Evolutionary conservation across 2,329 filamentous ascomycete species (phyloP).

Genomic region (Bertia moriformis): DNA sequence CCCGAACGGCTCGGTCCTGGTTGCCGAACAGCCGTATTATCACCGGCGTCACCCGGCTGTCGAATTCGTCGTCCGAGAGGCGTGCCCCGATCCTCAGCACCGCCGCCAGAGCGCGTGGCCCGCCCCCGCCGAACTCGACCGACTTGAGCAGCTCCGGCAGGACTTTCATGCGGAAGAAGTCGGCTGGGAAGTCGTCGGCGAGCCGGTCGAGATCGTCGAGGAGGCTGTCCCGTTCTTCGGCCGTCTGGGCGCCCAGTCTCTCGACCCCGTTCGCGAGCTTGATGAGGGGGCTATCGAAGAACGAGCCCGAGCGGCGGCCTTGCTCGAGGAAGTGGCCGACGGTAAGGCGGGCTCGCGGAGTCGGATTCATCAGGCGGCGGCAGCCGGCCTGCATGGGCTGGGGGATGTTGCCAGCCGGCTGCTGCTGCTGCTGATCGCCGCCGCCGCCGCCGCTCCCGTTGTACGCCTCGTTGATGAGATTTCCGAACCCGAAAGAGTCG

Average conservation of each 20-base stretch:
- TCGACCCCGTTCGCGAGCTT: slow-evolving; percentile 87
- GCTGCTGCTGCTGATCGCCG: slow-evolving; percentile 66
- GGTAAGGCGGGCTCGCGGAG: slow-evolving; percentile 76
- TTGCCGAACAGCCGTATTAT: slow-evolving; percentile 77
- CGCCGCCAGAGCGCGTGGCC: slow-evolving; percentile 74
- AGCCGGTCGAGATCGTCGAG: slow-evolving; percentile 75
- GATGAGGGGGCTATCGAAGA: slow-evolving; percentile 87
- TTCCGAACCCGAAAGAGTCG: slow-evolving; percentile 77
- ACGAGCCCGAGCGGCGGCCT: slow-evolving; percentile 65
- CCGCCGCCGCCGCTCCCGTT: slow-evolving; percentile 71
- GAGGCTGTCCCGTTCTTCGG: slow-evolving; percentile 72
- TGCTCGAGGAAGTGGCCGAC: slow-evolving; percentile 84
- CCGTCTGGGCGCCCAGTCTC: slow-evolving; percentile 75
- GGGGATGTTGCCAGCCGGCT: slow-evolving; percentile 76
- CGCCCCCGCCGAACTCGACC: slow-evolving; percentile 90
- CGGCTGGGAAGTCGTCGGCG: slow-evolving; percentile 87
- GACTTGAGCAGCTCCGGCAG: slow-evolving; percentile 92
- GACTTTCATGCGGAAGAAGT: slow-evolving; percentile 96
- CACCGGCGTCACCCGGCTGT: slow-evolving; percentile 68
- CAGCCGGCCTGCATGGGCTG: slow-evolving; percentile 82
- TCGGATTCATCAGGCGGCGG: slow-evolving; percentile 73
- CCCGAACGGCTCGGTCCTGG: slow-evolving; percentile 79
- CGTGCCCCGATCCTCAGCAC: slow-evolving; percentile 86
- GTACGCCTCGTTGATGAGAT: slow-evolving; percentile 78
- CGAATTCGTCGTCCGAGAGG: slow-evolving; percentile 79